Percentiles rank a stretch among this genome's conserved stretches.
phyloP scores from a whole-genome alignment of 2,329 filamentous ascomycete genomes.

The Rutstroemia sp. region DNA sequence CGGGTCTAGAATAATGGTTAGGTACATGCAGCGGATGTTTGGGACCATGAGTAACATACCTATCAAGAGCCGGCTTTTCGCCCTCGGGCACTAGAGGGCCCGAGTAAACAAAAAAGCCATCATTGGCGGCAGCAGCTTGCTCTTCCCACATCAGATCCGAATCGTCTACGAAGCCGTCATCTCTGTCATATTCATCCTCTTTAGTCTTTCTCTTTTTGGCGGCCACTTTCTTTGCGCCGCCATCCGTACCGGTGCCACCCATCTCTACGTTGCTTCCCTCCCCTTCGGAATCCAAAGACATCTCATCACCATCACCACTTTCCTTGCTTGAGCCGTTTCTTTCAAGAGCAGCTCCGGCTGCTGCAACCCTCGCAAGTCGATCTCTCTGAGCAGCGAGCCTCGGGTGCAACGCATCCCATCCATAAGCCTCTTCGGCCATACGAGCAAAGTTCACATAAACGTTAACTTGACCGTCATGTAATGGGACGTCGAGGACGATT shows the following conservation, averaged over 20 bases:
- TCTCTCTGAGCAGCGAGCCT: constrained; percentile 83
- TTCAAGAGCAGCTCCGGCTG: constrained; percentile 79
- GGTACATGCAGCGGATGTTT: constrained; percentile 3
- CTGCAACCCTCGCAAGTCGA: constrained; percentile 79
- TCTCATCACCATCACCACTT: constrained; percentile 61
- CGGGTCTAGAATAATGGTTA: constrained; percentile 48
- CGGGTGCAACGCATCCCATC: constrained; percentile 89
- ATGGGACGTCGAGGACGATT: constrained; percentile 75
- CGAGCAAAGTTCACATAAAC: constrained; percentile 94
- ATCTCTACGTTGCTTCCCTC: constrained; percentile 88
- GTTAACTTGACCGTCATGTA: constrained; percentile 69
- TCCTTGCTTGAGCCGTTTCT: constrained; percentile 61
- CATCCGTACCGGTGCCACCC: constrained; percentile 61
- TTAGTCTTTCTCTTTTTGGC: constrained; percentile 70
- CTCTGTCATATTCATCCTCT: constrained; percentile 77
- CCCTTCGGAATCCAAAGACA: constrained; percentile 63
- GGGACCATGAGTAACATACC: constrained; percentile 14
- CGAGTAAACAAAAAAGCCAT: constrained; percentile 97
- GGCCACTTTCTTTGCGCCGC: constrained; percentile 49
- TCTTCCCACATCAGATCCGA: constrained; percentile 94
- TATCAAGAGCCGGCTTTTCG: constrained; percentile 62
- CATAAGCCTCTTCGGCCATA: constrained; percentile 87
- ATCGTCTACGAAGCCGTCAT: constrained; percentile 84
- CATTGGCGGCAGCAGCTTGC: constrained; percentile 85
- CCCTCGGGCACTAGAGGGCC: constrained; percentile 83